phyloP scores from a whole-genome alignment of 225 moss, liverwort and hornwort species.

The Neckera pumila region DNA sequence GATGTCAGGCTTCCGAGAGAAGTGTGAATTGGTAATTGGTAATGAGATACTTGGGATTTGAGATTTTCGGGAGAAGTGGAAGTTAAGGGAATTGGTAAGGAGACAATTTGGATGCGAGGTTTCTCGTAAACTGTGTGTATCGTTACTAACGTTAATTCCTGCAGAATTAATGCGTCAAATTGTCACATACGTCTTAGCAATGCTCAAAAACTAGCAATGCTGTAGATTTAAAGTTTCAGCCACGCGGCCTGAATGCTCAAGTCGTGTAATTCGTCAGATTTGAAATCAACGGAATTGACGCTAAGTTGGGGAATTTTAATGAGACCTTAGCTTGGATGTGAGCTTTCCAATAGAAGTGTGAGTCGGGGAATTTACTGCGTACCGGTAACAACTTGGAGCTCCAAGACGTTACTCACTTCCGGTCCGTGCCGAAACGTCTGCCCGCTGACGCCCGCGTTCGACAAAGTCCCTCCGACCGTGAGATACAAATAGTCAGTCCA shows the following conservation, averaged over 20 bases:
- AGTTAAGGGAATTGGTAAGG: neutral
- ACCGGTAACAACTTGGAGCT: slow-evolving; percentile 64
- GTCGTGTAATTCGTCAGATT: neutral
- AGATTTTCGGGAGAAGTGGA: neutral
- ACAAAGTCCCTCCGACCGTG: slow-evolving; percentile 84
- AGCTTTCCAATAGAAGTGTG: neutral
- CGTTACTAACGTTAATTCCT: no score
- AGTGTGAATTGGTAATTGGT: no score
- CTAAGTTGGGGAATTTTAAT: no score
- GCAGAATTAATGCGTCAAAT: neutral
- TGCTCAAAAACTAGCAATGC: no score
- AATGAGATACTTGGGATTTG: neutral
- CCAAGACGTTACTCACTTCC: slow-evolving; percentile 72
- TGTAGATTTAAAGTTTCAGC: neutral
- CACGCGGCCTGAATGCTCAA: no score
- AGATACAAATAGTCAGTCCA: slow-evolving; percentile 90
- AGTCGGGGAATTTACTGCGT: neutral
- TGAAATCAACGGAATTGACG: neutral
- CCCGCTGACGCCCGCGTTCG: slow-evolving; percentile 91
- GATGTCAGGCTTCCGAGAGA: neutral
- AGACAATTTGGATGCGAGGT: neutral
- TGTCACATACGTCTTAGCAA: no score
- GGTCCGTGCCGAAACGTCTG: slow-evolving; percentile 80
- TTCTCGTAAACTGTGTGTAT: neutral
- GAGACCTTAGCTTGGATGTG: neutral